Base-by-base conservation (phyloP, 2,329 filamentous ascomycete genomes). In the Amesomyces nigricolor region DNA sequence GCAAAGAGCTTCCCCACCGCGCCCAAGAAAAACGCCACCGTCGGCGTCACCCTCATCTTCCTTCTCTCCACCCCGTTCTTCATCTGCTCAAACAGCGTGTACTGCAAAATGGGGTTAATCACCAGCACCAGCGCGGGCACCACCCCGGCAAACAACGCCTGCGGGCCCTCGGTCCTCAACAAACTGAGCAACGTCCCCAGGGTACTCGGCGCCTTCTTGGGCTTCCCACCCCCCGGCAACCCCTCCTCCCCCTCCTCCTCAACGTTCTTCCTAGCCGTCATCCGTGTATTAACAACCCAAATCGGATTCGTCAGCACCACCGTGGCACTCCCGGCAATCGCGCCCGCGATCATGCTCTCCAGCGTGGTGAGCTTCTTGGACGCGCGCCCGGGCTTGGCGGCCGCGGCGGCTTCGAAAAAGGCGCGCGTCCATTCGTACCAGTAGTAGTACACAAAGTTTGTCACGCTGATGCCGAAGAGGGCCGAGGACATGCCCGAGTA, bases 381-480 rank as follows among this genome's bases (percentile, higher is more conserved):
- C 55, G 85, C 81, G 61, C 89, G 85, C 35, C 88, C 88, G 53
- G 88, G 78, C 65, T 83, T 85, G 56, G 79, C 71, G 45, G 91
- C 90, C 9, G 90, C 88, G 22, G 22, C 61, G 9, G 80, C 78
- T 70, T 89, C 90, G 75, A 97, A 96, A 69, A 87, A 87, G 49
- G 87, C 80, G 57, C 91, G 86, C 60, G 91, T 94, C 89, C 90
- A 99, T 76, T 99, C 94, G 74, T 97, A 99, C 92, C 89, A 99
- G 79, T 97, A 99, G 77, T 99, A 99, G 80, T 99, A 99, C 47
- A 99, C 92, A 70, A 99, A 99, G 78, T 99, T 99, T 66, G 94
- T 99, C 64, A 99, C 86, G 72, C 88, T 94, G 77, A 99, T 97
- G 71, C 94, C 94, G 72, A 99, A 96, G 45, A 99, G 79, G 50